Conservation (phyloP, 352 stramenopile genomes). For the Phytophthora colocasiae region DNA sequence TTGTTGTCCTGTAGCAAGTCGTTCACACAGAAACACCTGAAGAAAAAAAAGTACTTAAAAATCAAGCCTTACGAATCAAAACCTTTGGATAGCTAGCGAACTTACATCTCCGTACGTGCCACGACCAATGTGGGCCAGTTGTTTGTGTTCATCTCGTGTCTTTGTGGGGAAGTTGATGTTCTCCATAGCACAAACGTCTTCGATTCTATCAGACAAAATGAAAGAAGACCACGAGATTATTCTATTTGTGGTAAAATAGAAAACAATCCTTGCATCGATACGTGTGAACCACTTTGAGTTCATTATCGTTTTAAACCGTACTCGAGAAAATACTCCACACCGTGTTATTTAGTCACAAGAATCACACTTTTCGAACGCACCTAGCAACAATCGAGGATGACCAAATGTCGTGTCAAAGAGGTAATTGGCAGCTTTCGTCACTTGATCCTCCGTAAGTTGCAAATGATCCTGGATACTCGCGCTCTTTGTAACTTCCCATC, state of each 20-base stretch:
- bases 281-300: too few species aligned
- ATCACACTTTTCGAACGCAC: neutral
- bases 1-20: constrained; percentile 13
- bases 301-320: too few species aligned
- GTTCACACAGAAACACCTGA: neutral
- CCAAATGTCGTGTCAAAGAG: neutral
- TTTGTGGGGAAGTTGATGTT: constrained; percentile 21
- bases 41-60: neutral
- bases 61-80: neutral
- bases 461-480: neutral
- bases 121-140: constrained; percentile 52
- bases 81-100: neutral
- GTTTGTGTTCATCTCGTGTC: constrained; percentile 31
- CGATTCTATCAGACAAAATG: neutral
- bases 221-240: neutral
- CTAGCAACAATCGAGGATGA: neutral
- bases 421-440: neutral
- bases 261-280: too few species aligned
- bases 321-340: too few species aligned
- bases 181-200: neutral
- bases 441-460: neutral
- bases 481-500: neutral
- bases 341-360: neutral
- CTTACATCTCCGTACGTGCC: constrained; percentile 66
- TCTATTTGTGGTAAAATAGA: constrained; percentile 19